phyloP scores from a whole-genome alignment of 2,329 filamentous ascomycete species.

The Ploettnerulaceae sp. region DNA sequence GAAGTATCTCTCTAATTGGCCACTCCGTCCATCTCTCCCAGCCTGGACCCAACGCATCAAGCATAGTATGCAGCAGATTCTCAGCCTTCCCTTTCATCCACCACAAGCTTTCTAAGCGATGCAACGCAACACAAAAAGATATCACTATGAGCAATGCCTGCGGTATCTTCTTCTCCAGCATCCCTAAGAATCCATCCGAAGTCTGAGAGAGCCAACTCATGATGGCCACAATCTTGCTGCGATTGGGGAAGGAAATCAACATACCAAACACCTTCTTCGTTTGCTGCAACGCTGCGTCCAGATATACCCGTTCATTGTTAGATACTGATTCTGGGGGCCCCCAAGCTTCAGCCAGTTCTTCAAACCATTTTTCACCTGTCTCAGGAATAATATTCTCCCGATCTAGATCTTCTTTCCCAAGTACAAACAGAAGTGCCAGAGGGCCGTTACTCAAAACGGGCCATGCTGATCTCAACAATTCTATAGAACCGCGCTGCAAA shows the following conservation, averaged over 20 bases:
- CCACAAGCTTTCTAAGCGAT: constrained; percentile 36
- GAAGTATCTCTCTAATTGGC: constrained; percentile 23
- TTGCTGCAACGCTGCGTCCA: constrained; percentile 14
- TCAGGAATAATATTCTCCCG: constrained; percentile 15
- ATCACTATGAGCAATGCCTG: constrained; percentile 37
- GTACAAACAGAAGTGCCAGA: constrained; percentile 23
- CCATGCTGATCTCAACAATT: constrained; percentile 23
- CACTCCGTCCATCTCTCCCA: constrained; percentile 28
- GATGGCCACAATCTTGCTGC: constrained; percentile 22
- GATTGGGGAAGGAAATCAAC: constrained; percentile 22
- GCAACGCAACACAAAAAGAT: constrained; percentile 38
- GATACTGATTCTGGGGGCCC: constrained; percentile 7
- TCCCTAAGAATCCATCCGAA: constrained; percentile 32
- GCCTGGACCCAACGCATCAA: constrained; percentile 20
- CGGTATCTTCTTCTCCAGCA: constrained; percentile 34
- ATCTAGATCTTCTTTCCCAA: constrained; percentile 19
- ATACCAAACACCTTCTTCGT: constrained; percentile 23
- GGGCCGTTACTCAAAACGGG: constrained; percentile 23
- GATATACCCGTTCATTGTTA: constrained; percentile 7
- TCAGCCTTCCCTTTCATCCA: constrained; percentile 41
- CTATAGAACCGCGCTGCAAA: constrained; percentile 32
- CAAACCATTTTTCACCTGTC: constrained; percentile 19
- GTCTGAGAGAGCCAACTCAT: constrained; percentile 38
- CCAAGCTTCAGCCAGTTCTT: constrained; percentile 19
- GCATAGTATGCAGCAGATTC: constrained; percentile 36